Evolutionary conservation across 257 asterid species (phyloP), one percentile per base, ranked within the genome.

Genomic region (Solanum pennellii): DNA sequence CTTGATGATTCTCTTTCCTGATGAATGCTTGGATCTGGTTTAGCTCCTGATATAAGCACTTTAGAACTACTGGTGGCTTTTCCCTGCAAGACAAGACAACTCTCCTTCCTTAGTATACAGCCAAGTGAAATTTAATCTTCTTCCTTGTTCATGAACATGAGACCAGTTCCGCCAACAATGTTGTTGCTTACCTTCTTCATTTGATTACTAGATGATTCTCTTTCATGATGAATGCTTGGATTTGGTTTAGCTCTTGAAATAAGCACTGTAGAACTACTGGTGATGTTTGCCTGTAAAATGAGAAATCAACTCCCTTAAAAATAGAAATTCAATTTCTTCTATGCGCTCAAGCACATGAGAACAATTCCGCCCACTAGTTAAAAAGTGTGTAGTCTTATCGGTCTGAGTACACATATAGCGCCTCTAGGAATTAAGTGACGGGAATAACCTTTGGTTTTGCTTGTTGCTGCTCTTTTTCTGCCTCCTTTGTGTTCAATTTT

Each of bases 401-500:
- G 41, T 42, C 83, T 41, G 84, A 27, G 68, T 45, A 80, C 84
- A 25, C 33, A 77, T 77, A 76, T 77, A 13, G 35, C 65, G 59
- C 65, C 15, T 25, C 29, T 47, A 62, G 42, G 29, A 80, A 49
- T 49, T 1, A 82, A 76, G 83, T 66, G 87, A 20, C 1, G 52
- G 13, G 62, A n/a, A 68, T 72, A 84, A 93, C 99, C 98, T 92
- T 93, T 83, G 90, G 85, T 89, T 90, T 95, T 71, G 88, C 87
- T 76, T 86, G 94, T 88, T 60, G 85, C 62, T 87, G 92, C 65
- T 90, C 91, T 49, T 93, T 92, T 84, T 89, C 94, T 47, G 89
- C 82, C 45, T 90, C 95, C 85, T 88, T 89, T 42, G 89, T 85
- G 88, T 87, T 94, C 85, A 27, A 84, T 89, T 94, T 94, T 92